Percentiles rank a stretch among this genome's conserved stretches.
phyloP scores from a whole-genome alignment of 805 yeast species.

The Danielia oregonensis region DNA sequence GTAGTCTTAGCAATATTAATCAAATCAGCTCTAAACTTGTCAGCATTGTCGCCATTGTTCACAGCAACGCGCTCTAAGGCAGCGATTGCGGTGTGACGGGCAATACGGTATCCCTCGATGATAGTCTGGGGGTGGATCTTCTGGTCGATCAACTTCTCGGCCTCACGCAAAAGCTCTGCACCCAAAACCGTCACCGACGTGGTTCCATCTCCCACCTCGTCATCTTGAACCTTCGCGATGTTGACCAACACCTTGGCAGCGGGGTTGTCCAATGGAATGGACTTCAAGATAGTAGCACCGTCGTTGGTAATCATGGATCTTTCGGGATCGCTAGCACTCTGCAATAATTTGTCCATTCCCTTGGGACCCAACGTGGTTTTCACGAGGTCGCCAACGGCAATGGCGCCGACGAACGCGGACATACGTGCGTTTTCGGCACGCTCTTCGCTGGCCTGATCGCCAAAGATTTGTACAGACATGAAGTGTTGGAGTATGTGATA shows the following conservation, averaged over 20 bases:
- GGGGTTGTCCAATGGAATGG: constrained; percentile 94
- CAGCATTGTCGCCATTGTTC: constrained; percentile 59
- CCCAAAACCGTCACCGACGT: constrained; percentile 91
- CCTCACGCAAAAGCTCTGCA: constrained; percentile 90
- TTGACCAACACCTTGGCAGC: constrained; percentile 96
- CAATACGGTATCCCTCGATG: constrained; percentile 92
- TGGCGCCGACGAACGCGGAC: constrained; percentile 97
- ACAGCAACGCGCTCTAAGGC: constrained; percentile 78
- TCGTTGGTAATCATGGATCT: constrained; percentile 87
- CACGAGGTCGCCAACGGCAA: constrained; percentile 97
- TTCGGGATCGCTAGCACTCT: constrained; percentile 73
- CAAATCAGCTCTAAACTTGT: constrained; percentile 69
- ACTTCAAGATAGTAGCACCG: constrained; percentile 94
- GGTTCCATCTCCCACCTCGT: constrained; percentile 98
- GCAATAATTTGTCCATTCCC: constrained; percentile 96
- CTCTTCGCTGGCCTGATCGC: constrained; percentile 96
- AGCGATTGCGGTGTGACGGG: constrained; percentile 74
- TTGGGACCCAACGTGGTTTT: constrained; percentile 95
- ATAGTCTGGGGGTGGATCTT: constrained; percentile 98
- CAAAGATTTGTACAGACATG: constrained; percentile 87
- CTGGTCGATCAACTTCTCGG: constrained; percentile 86
- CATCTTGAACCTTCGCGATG: constrained; percentile 94
- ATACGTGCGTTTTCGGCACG: constrained; percentile 97
- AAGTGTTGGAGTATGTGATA: constrained; percentile 1
- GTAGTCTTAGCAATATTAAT: constrained; percentile 90